Conservation (phyloP, 73 alveolate genomes). For the Tetrahymena thermophila region DNA sequence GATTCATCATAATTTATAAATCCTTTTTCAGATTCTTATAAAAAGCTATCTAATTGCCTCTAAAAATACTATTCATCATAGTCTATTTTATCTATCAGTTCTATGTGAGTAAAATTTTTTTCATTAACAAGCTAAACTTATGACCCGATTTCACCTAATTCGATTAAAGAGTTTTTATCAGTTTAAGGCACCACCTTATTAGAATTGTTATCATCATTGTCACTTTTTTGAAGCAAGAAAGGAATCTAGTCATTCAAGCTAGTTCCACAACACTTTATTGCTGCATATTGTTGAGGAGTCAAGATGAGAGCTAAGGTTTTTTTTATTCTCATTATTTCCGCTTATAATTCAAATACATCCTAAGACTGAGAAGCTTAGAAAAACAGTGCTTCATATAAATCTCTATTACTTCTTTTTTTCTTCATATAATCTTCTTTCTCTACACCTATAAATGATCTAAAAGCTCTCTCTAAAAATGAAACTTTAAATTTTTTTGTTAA, state of each 20-base stretch:
- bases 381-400: not conserved
- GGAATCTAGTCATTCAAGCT: not conserved
- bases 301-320: not conserved
- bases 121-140: not conserved
- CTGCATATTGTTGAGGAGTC: not conserved
- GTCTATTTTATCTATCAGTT: not conserved
- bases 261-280: not conserved
- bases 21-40: not conserved
- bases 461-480: not conserved
- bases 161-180: not conserved
- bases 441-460: not conserved
- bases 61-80: not conserved
- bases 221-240: not conserved
- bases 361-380: not conserved
- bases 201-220: not conserved
- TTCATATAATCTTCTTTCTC: not conserved
- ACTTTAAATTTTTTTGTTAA: not conserved
- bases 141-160: not conserved
- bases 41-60: not conserved
- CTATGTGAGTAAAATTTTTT: not conserved
- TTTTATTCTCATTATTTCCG: not conserved
- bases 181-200: not conserved
- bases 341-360: not conserved
- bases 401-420: not conserved
- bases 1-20: not conserved